Conservation (phyloP, 768 basidiomycete genomes). For the Mycena rebaudengoi region DNA sequence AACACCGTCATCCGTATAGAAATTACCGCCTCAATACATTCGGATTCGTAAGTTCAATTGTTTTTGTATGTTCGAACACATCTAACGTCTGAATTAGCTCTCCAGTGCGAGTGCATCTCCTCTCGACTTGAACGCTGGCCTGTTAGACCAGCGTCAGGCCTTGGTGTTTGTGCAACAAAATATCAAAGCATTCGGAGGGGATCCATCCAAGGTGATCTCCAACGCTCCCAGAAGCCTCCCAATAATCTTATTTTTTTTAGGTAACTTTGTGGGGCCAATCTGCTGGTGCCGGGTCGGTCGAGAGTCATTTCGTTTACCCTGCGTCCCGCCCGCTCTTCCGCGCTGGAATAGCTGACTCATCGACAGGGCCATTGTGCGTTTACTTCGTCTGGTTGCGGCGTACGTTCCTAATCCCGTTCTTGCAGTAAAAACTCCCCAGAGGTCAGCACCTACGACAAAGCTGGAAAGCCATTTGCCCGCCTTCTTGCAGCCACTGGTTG, state of each 20-base stretch:
- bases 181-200: constrained; percentile 71
- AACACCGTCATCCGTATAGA: no score
- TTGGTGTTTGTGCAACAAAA: constrained; percentile 72
- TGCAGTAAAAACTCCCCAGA: constrained; percentile 60
- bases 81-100: constrained; percentile 50
- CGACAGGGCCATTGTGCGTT: constrained; percentile 62
- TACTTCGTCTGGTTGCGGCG: not conserved
- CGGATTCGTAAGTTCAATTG: constrained; percentile 63
- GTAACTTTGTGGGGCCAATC: no score
- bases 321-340: constrained; percentile 50
- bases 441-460: constrained; percentile 55
- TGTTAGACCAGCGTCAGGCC: constrained; percentile 67
- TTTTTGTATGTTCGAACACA: no score
- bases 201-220: constrained; percentile 59
- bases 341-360: constrained; percentile 61
- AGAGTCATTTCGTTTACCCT: constrained; percentile 57
- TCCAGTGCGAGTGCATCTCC: constrained; percentile 54
- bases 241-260: no score
- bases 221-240: no score
- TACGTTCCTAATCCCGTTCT: not conserved
- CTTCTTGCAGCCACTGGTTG: constrained; percentile 58
- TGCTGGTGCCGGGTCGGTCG: constrained; percentile 60
- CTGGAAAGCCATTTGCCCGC: constrained; percentile 58
- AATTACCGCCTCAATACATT: constrained; percentile 69
- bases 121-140: constrained; percentile 64